Conservation (phyloP, 192 early-diverging fungal species). For the Backusella luteola region DNA sequence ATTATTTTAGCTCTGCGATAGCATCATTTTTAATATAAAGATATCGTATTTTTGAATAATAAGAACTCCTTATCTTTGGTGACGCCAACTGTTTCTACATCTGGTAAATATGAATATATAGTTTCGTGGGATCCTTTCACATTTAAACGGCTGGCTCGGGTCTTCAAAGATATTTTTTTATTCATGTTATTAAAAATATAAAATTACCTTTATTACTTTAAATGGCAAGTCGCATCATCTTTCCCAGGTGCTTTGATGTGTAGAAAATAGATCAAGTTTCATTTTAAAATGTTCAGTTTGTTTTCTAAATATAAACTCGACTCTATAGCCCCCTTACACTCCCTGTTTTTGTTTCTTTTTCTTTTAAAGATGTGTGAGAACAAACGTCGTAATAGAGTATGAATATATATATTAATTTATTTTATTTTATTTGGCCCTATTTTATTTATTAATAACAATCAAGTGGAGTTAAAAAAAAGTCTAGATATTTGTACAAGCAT, state of each 20-base stretch:
- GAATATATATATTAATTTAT: neutral
- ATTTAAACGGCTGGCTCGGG: neutral
- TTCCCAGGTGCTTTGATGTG: neutral
- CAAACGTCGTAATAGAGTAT: neutral
- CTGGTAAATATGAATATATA: neutral
- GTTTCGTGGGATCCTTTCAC: neutral
- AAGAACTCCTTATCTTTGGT: neutral
- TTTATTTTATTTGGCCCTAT: neutral
- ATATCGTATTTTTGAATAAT: neutral
- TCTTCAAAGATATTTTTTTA: neutral
- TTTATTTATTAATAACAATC: constrained; percentile 2
- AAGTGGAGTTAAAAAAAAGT: constrained; percentile 9
- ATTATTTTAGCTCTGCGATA: neutral
- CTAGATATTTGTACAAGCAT: neutral
- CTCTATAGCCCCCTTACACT: neutral
- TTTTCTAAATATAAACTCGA: constrained; percentile 4
- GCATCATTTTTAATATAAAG: neutral
- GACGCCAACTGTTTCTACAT: neutral
- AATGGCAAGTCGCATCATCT: neutral
- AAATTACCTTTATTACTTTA: constrained; percentile 4
- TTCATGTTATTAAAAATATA: neutral
- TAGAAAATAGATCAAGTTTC: neutral
- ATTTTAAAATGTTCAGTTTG: neutral
- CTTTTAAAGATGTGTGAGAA: neutral
- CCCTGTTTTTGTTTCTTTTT: neutral